These are phyloP conservation scores for Morella rubra DNA, from an alignment of 306 rosid genomes.

Conservation along the genomic window DNA sequence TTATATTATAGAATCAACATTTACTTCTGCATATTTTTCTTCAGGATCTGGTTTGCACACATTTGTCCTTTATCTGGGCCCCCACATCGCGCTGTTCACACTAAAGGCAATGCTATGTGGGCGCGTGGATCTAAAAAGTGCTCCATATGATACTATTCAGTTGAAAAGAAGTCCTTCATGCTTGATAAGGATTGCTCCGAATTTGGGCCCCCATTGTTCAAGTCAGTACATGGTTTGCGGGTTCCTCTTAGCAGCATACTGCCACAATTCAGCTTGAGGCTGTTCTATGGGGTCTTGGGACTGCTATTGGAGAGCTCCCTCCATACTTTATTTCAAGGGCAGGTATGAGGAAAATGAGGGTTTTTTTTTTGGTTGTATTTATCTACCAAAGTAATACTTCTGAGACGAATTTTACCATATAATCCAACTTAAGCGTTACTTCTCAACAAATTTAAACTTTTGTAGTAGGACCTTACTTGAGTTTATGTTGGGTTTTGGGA, in stretches of 20 bases:
- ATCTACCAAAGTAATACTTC: background rate
- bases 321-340: conserved; percentile 99
- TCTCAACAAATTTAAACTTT: background rate
- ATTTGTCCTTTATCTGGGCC: conserved; percentile 94
- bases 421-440: background rate
- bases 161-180: conserved; percentile 83
- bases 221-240: conserved; percentile 54
- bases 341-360: conserved; percentile 45
- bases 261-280: conserved; percentile 93
- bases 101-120: conserved; percentile 95
- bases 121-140: conserved; percentile 90
- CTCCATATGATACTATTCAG: conserved; percentile 92
- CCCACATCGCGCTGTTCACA: conserved; percentile 92
- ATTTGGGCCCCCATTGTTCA: conserved; percentile 80
- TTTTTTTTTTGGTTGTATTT: conserved; percentile 4
- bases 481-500: background rate
- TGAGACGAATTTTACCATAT: background rate
- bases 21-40: conserved; percentile 23
- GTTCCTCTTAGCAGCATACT: conserved; percentile 87
- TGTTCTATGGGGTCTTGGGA: conserved; percentile 92
- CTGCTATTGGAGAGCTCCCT: conserved; percentile 99
- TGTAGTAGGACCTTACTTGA: background rate
- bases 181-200: conserved; percentile 86
- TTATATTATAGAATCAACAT: conserved; percentile 12
- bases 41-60: conserved; percentile 99